These are phyloP conservation scores for Coprinellus aureogranulatus DNA, from an alignment of 768 basidiomycete genomes.

Conservation along the genomic window DNA sequence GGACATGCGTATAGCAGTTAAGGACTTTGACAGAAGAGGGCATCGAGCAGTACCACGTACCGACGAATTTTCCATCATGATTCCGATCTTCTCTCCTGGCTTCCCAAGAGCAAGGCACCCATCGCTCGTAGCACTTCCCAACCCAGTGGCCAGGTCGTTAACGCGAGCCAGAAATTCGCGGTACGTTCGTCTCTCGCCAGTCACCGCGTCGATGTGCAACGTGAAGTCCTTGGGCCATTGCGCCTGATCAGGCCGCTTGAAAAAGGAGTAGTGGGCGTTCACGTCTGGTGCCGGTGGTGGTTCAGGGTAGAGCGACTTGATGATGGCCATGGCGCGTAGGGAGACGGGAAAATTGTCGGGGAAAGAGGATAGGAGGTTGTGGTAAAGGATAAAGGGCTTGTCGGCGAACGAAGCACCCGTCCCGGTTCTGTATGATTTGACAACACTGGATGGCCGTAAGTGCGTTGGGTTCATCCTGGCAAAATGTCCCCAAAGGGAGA, in stretches of 20 bases:
- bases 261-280: conserved; percentile 56
- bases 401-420: too few relatives aligned
- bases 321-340: conserved; percentile 37
- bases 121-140: conserved; percentile 41
- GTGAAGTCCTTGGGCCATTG: conserved; percentile 52
- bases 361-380: not conserved
- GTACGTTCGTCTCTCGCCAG: conserved; percentile 44
- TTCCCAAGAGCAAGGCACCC: conserved; percentile 58
- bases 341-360: not conserved
- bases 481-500: not conserved
- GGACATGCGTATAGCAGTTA: conserved; percentile 1
- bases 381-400: not conserved
- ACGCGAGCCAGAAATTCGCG: conserved; percentile 52
- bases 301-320: conserved; percentile 58
- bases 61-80: conserved; percentile 67
- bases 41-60: conserved; percentile 36
- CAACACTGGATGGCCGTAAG: not conserved
- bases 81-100: conserved; percentile 60
- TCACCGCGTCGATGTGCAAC: conserved; percentile 53
- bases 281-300: conserved; percentile 45
- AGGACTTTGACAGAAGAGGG: not conserved
- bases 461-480: not conserved
- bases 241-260: conserved; percentile 53
- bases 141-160: conserved; percentile 54
- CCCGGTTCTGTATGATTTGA: not conserved